Evolutionary conservation across 768 basidiomycete species (phyloP).

Genomic region (Punctularia strigosozonata): DNA sequence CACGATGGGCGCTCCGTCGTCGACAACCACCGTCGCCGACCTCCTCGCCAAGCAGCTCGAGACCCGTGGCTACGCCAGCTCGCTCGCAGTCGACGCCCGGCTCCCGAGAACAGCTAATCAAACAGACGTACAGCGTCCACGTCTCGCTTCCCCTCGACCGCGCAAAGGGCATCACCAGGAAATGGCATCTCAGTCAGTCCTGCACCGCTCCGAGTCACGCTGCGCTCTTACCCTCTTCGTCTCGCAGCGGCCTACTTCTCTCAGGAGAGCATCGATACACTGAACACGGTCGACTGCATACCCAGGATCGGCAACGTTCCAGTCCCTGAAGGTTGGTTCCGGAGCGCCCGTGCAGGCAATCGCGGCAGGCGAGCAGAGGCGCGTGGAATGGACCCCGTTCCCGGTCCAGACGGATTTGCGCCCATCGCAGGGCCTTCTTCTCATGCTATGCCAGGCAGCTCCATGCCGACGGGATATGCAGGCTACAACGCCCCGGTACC

Average conservation of each 20-base stretch:
- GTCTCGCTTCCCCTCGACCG: constrained; percentile 34
- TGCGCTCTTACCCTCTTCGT: background rate
- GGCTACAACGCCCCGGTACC: background rate
- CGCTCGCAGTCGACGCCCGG: constrained; percentile 28
- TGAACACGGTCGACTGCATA: constrained; percentile 62
- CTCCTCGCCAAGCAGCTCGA: constrained; percentile 7
- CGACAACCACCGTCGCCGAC: constrained; percentile 7
- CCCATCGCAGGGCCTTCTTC: constrained; percentile 11
- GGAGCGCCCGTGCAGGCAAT: constrained; percentile 64
- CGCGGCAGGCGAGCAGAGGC: constrained; percentile 30
- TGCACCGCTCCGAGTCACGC: background rate
- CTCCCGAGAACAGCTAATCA: constrained; percentile 34
- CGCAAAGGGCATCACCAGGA: constrained; percentile 28
- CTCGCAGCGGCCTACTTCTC: constrained; percentile 72
- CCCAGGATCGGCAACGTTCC: constrained; percentile 49
- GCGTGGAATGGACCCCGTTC: no score
- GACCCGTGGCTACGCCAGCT: constrained; percentile 17
- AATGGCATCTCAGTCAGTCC: constrained; percentile 41
- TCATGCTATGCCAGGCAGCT: background rate
- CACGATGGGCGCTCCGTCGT: constrained; percentile 71
- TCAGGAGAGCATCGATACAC: constrained; percentile 58
- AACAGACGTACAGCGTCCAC: constrained; percentile 42
- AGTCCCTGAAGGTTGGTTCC: constrained; percentile 72
- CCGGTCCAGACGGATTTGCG: constrained; percentile 24
- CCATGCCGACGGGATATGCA: background rate